Conservation (phyloP, 176 grass and related monocot genomes). For the Cenchrus fungigraminus region DNA sequence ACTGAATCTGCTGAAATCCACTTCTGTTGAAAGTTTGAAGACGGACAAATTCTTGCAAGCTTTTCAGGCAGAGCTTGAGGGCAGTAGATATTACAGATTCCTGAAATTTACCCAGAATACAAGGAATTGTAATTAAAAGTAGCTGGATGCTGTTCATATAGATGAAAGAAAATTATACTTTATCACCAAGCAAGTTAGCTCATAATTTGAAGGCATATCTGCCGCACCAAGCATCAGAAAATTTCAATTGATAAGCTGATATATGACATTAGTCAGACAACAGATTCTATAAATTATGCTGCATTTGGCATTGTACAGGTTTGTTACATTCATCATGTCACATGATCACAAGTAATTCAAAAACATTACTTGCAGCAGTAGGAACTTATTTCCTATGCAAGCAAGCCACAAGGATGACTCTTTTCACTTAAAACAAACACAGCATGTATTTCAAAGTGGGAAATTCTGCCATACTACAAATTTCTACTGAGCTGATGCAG, state of each 20-base stretch:
- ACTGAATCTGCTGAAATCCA: conserved; percentile 99
- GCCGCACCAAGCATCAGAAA: conserved; percentile 6
- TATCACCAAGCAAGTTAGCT: conserved; percentile 26
- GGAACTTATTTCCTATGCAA: background rate
- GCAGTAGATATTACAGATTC: conserved; percentile 91
- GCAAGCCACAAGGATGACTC: background rate
- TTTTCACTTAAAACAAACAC: background rate
- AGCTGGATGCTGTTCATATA: background rate
- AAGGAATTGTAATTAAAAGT: conserved; percentile 37
- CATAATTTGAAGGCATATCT: conserved; percentile 12
- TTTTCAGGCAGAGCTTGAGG: conserved; percentile 94
- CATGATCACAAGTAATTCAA: background rate
- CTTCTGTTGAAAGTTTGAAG: conserved; percentile 98
- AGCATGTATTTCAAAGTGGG: background rate
- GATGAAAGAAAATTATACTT: conserved; percentile 19
- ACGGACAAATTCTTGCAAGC: conserved; percentile 98
- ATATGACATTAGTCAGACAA: conserved; percentile 20
- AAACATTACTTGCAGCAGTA: background rate
- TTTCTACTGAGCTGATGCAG: background rate
- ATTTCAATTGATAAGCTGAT: conserved; percentile 28
- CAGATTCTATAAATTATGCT: background rate
- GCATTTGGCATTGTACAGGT: background rate
- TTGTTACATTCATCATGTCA: background rate
- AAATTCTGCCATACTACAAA: conserved; percentile 1
- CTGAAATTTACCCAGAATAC: conserved; percentile 55